Percentiles rank a stretch among this genome's conserved stretches.
Conservation (phyloP, 73 alveolate species). For the Urostyla sp. region DNA sequence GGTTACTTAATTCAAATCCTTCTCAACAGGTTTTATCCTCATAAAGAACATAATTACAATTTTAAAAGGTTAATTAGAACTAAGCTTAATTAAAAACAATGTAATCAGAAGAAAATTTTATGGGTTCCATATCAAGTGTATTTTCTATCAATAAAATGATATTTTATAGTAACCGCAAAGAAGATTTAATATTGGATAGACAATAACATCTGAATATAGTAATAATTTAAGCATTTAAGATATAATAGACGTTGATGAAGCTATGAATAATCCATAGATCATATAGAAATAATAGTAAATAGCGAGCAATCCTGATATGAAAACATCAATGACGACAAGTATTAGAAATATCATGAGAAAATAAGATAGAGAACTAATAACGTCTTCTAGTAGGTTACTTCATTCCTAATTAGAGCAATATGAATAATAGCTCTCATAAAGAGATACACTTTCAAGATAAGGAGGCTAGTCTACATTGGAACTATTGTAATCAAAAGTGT, state of each 20-base stretch:
- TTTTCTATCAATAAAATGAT: background rate
- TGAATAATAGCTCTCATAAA: constrained; percentile 10
- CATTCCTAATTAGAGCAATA: constrained; percentile 23
- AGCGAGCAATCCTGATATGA: constrained; percentile 32
- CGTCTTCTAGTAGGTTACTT: constrained; percentile 41
- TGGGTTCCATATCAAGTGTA: constrained; percentile 44
- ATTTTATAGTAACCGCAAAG: constrained; percentile 37
- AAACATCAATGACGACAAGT: constrained; percentile 59
- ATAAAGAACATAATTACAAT: no score
- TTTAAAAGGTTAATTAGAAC: background rate
- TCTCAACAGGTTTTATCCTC: no score
- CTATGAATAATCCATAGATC: constrained; percentile 2
- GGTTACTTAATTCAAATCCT: background rate
- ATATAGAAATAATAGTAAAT: constrained; percentile 5
- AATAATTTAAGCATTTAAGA: no score
- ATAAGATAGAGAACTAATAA: constrained; percentile 22
- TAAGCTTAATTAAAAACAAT: background rate
- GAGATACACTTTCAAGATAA: background rate
- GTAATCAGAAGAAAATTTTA: constrained; percentile 21
- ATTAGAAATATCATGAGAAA: constrained; percentile 63
- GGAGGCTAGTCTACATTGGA: constrained; percentile 22
- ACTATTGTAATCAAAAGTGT: constrained; percentile 1
- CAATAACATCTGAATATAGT: no score
- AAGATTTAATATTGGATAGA: no score
- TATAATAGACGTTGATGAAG: background rate